A percentile compares a stretch with the other conserved stretches of the same genome.
These are phyloP conservation scores for Tuber umbilicatum DNA, from an alignment of 495 filamentous ascomycete species.

Conservation along the genomic window DNA sequence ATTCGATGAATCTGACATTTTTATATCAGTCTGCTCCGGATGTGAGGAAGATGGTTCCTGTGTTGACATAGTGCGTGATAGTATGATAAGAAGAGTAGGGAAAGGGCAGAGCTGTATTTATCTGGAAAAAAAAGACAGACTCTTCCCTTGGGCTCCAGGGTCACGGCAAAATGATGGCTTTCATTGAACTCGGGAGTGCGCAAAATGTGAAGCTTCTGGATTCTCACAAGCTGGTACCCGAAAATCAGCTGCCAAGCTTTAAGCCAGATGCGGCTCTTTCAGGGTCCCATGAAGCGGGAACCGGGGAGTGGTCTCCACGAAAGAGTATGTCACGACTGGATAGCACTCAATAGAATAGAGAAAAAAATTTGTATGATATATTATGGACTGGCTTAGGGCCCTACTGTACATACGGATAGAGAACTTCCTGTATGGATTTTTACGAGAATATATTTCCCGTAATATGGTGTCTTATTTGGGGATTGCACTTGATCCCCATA, in stretches of 20 bases:
- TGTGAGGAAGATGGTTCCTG: neutral
- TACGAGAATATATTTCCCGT: neutral
- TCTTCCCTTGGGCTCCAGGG: neutral
- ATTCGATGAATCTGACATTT: neutral
- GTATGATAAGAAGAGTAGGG: neutral
- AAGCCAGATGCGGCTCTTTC: neutral
- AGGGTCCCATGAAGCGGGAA: neutral
- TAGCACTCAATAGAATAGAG: neutral
- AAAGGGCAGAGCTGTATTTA: neutral
- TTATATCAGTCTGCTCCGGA: neutral
- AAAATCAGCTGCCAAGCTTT: neutral
- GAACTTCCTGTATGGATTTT: neutral
- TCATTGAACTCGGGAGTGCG: neutral
- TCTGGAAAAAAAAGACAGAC: neutral
- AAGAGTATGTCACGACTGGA: neutral
- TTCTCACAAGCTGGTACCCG: neutral
- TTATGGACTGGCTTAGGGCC: neutral
- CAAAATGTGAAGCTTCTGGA: neutral
- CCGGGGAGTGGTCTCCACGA: neutral
- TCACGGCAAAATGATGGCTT: neutral
- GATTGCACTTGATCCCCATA: neutral
- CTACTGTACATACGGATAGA: neutral
- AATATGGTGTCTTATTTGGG: neutral
- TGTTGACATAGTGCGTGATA: neutral
- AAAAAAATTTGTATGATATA: neutral